These are phyloP conservation scores for Zygosaccharomyces gambellarensis DNA, from an alignment of 805 yeast genomes.

Conservation along the genomic window DNA sequence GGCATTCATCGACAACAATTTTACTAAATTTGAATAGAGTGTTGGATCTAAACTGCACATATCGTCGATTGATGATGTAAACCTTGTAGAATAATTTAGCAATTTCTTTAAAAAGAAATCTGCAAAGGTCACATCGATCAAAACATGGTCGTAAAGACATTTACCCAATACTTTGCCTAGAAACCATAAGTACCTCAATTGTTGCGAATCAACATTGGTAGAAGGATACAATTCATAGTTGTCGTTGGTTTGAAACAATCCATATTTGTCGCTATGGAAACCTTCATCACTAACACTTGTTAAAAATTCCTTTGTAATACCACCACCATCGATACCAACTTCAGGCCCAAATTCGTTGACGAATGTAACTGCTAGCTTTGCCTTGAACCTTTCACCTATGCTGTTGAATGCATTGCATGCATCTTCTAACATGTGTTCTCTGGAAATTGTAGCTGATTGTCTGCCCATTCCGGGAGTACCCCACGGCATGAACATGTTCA, in stretches of 20 bases:
- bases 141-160: constrained; percentile 76
- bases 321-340: constrained; percentile 96
- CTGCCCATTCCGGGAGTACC: constrained; percentile 15
- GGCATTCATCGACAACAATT: constrained; percentile 50
- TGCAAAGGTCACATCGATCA: constrained; percentile 80
- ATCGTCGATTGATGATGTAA: constrained; percentile 63
- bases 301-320: constrained; percentile 84
- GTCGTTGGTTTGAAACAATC: constrained; percentile 41
- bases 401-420: constrained; percentile 58
- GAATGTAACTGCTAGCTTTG: constrained; percentile 59
- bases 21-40: constrained; percentile 58
- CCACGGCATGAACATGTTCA: constrained; percentile 18
- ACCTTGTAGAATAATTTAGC: constrained; percentile 38
- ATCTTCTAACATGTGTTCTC: constrained; percentile 70
- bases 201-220: constrained; percentile 20
- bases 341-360: constrained; percentile 70
- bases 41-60: constrained; percentile 64
- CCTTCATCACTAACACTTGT: constrained; percentile 69
- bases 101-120: constrained; percentile 77
- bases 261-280: constrained; percentile 40
- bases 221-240: constrained; percentile 67
- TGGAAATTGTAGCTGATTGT: constrained; percentile 50
- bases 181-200: constrained; percentile 45
- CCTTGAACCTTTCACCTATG: constrained; percentile 53
- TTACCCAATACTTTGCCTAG: constrained; percentile 84